Evolutionary conservation across 768 basidiomycete species (phyloP).

Genomic region (Polyporus arcularius): DNA sequence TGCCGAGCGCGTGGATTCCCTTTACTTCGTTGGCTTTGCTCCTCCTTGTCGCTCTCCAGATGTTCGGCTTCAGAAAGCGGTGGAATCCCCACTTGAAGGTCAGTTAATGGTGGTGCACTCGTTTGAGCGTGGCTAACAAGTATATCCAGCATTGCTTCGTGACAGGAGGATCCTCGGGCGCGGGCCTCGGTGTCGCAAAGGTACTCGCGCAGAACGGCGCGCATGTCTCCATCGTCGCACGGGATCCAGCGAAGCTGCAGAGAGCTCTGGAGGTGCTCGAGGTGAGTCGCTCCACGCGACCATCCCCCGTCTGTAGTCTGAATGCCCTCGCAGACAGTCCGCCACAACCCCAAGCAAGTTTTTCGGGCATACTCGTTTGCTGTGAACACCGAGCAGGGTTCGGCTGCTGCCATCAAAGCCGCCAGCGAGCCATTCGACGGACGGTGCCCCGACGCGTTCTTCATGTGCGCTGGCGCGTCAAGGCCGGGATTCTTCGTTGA

Average conservation of each 20-base stretch:
- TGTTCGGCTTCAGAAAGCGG: neutral
- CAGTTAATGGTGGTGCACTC: neutral
- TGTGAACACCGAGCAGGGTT: conserved; percentile 51
- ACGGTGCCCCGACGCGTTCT: conserved; percentile 70
- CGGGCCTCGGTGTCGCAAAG: conserved; percentile 74
- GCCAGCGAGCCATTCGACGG: conserved; percentile 58
- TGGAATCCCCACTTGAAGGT: neutral
- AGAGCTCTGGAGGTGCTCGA: conserved; percentile 64
- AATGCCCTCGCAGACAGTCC: neutral
- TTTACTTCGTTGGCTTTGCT: neutral
- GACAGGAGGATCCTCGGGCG: conserved; percentile 81
- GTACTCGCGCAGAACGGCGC: conserved; percentile 70
- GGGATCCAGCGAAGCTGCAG: conserved; percentile 63
- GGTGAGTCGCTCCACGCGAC: conserved; percentile 42
- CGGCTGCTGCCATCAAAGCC: conserved; percentile 62
- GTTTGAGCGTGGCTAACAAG: neutral
- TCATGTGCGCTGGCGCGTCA: conserved; percentile 76
- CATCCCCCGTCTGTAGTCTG: neutral
- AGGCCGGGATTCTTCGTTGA: conserved; percentile 81
- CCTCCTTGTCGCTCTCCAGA: neutral
- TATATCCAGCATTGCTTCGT: conserved; percentile 73
- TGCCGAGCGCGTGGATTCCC: too few relatives aligned
- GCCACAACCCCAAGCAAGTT: neutral
- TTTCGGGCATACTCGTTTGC: conserved; percentile 61
- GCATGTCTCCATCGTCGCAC: conserved; percentile 82